Evolutionary conservation across 768 basidiomycete genomes (phyloP).

Genomic region (Tubosaeta sp.): DNA sequence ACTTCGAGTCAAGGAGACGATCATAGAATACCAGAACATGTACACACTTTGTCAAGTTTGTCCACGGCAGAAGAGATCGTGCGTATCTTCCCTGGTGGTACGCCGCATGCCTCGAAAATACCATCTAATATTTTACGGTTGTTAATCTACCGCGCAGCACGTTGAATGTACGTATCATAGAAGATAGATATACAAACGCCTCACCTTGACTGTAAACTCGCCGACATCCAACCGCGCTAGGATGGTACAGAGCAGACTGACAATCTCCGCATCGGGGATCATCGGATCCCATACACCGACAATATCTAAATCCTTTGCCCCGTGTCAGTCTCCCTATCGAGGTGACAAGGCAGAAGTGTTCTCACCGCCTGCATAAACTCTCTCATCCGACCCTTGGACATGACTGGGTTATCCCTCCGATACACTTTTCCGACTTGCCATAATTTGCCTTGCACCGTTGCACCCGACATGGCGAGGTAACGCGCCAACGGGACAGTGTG

Average conservation of each 20-base stretch:
- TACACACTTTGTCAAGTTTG: conserved; percentile 89
- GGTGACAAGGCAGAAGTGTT: conserved; percentile 1
- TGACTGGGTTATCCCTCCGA: conserved; percentile 91
- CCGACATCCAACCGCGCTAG: conserved; percentile 83
- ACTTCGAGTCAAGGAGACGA: not conserved
- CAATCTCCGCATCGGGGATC: conserved; percentile 94
- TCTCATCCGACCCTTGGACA: conserved; percentile 97
- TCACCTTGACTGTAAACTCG: conserved; percentile 90
- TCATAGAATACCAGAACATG: not conserved
- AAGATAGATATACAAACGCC: not conserved
- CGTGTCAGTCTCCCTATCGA: not conserved
- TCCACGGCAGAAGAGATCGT: conserved; percentile 95
- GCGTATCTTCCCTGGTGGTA: conserved; percentile 83
- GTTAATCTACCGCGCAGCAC: conserved; percentile 59
- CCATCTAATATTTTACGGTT: conserved; percentile 97
- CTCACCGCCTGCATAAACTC: conserved; percentile 96
- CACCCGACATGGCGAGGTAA: conserved; percentile 93
- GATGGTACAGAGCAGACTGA: conserved; percentile 78
- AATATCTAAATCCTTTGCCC: conserved; percentile 86
- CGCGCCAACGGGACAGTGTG: conserved; percentile 96
- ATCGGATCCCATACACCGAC: conserved; percentile 90
- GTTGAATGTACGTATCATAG: not conserved
- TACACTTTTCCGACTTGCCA: conserved; percentile 99
- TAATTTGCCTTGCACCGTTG: conserved; percentile 73
- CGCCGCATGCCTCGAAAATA: conserved; percentile 94